phyloP scores from a whole-genome alignment of 305 asterid species.

The Striga hermonthica region DNA sequence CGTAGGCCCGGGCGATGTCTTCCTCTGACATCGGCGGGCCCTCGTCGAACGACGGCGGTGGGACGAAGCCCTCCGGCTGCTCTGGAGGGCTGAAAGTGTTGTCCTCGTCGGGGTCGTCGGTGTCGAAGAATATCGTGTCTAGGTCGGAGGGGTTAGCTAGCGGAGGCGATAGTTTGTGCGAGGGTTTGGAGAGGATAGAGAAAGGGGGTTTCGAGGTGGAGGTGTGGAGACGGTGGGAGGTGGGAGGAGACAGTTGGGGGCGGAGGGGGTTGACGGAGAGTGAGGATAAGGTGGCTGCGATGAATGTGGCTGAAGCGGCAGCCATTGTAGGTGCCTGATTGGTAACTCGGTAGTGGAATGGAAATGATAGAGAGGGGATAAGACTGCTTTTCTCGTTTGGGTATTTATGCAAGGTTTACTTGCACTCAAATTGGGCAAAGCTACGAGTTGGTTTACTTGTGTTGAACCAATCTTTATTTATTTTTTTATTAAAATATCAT shows the following conservation, averaged over 20 bases:
- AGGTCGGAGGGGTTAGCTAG: conserved; percentile 38
- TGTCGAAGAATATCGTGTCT: conserved; percentile 48
- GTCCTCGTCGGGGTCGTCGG: conserved; percentile 50
- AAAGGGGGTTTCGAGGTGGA: conserved; percentile 30
- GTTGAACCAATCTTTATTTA: too few species aligned
- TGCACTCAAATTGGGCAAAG: too few species aligned
- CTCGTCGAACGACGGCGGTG: conserved; percentile 74
- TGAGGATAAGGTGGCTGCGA: conserved; percentile 42
- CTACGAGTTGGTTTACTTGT: too few species aligned
- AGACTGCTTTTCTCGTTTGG: neutral
- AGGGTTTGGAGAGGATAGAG: conserved; percentile 38
- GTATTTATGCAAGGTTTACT: too few species aligned
- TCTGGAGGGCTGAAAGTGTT: conserved; percentile 59
- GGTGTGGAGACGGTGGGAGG: conserved; percentile 28
- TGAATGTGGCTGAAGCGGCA: conserved; percentile 36
- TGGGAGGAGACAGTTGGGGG: neutral
- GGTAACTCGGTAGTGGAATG: neutral
- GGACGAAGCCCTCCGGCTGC: conserved; percentile 56
- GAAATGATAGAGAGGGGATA: neutral
- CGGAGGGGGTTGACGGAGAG: conserved; percentile 31
- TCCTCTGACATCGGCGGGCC: conserved; percentile 74
- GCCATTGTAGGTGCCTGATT: conserved; percentile 26
- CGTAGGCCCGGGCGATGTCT: conserved; percentile 70
- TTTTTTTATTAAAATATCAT: too few species aligned
- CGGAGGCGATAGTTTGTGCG: conserved; percentile 30